Percentiles rank a stretch among this genome's conserved stretches.
These are phyloP conservation scores for Linnemannia elongata DNA, from an alignment of 192 early-diverging fungal species.

Conservation along the genomic window DNA sequence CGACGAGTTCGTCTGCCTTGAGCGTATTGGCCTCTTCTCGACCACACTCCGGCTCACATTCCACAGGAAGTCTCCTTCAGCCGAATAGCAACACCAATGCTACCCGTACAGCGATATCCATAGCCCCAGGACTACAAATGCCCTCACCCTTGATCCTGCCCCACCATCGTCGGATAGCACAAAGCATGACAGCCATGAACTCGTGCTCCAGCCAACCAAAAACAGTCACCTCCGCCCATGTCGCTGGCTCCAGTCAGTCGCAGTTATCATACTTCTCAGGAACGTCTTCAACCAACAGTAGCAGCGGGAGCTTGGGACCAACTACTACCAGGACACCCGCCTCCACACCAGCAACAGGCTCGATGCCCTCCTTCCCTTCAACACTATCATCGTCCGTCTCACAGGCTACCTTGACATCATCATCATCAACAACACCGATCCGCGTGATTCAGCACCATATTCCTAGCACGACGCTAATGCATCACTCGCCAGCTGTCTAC, in stretches of 20 bases:
- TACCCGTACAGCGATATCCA: not conserved
- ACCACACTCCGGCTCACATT: not conserved
- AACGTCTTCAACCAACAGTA: not conserved
- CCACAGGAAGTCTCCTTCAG: not conserved
- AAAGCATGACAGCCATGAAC: conserved; percentile 5
- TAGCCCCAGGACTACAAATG: conserved; percentile 22
- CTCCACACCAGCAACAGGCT: conserved; percentile 10
- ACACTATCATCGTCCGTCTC: conserved; percentile 13
- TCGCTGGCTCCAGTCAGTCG: not conserved
- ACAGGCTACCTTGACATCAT: conserved; percentile 27
- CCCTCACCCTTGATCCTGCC: conserved; percentile 37
- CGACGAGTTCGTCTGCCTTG: not conserved
- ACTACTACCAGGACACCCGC: conserved; percentile 9
- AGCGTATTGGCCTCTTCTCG: not conserved
- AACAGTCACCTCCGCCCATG: not conserved
- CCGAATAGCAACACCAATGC: not conserved
- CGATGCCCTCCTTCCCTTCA: conserved; percentile 25
- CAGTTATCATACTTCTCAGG: not conserved
- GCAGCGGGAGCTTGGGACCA: not conserved
- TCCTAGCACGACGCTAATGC: conserved; percentile 42
- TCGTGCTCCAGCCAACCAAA: not conserved
- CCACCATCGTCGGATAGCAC: conserved; percentile 31
- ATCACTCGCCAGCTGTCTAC: conserved; percentile 45
- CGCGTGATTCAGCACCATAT: conserved; percentile 29
- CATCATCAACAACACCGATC: conserved; percentile 11